Percentiles rank a stretch among this genome's conserved stretches.
phyloP scores from a whole-genome alignment of 1,139 yeast species.

The Magnusiomyces suaveolens region DNA sequence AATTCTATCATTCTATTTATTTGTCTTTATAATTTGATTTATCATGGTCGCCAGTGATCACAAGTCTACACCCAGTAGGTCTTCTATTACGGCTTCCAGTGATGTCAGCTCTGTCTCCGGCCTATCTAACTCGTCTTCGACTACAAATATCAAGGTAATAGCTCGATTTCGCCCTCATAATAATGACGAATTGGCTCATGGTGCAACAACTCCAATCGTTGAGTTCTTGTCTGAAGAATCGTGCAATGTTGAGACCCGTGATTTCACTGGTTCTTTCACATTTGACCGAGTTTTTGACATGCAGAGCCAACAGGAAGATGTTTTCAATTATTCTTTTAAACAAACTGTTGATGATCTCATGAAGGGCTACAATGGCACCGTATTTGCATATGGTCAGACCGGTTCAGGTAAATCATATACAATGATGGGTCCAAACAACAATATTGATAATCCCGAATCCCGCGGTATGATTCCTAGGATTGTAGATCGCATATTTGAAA shows the following conservation, averaged over 20 bases:
- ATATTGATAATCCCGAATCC: conserved; percentile 30
- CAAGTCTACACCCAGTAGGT: conserved; percentile 10
- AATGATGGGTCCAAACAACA: conserved; percentile 58
- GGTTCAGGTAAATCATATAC: conserved; percentile 83
- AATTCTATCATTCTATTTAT: no score
- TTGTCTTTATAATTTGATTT: no score
- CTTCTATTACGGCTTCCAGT: conserved; percentile 4
- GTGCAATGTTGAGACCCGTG: conserved; percentile 38
- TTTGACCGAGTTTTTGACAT: conserved; percentile 61
- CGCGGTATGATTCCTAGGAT: conserved; percentile 70
- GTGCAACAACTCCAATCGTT: conserved; percentile 25
- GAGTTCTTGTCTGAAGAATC: conserved; percentile 41
- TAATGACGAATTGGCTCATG: neutral
- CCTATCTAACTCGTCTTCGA: neutral
- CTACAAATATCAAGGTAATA: conserved; percentile 43
- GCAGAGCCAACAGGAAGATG: conserved; percentile 43
- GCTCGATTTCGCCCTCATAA: conserved; percentile 52
- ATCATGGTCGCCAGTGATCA: conserved; percentile 2
- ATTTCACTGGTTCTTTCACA: conserved; percentile 37
- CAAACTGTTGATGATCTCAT: conserved; percentile 59
- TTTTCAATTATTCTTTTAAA: conserved; percentile 51
- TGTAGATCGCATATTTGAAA: conserved; percentile 52
- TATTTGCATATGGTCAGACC: conserved; percentile 82
- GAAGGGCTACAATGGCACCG: conserved; percentile 76
- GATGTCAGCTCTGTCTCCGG: neutral